Base-by-base conservation (phyloP, 805 yeast genomes). In the Scheffersomyces spartinae region DNA sequence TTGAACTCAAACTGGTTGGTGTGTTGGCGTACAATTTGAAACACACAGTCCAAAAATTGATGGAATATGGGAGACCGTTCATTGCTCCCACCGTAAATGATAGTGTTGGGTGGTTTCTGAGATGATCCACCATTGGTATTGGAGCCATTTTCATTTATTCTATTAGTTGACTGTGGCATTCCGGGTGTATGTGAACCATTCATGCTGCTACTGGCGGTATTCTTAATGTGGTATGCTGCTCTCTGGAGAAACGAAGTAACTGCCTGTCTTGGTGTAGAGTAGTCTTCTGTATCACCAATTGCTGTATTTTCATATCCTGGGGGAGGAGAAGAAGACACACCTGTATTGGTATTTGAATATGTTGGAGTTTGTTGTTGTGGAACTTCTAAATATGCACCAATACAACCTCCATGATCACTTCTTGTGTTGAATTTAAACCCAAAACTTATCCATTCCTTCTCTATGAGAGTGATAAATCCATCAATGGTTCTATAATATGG, bases 371-470 rank as follows among this genome's bases (percentile, higher is more conserved):
- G 38, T 13, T 30, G 26, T 7, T 34, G 32, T 3, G 38, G 31
- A 26, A 40, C 44, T 14, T 44, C 45, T 10, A 49, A 30, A 4
- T 47, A 31, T 1, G 67, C 65, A 1, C 67, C 65, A 11, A 51
- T 47, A 28, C 65, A 57, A 2, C 65, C 72, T 13, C 86, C 63
- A 48, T 80, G 86, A 18, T 91, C 94, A 13, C 74, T 73, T 33
- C 98, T 56, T 35, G 84, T 91, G 28, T 72, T 69, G 45, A 88
- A 91, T 38, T 84, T 68, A 54, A 85, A 94, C 1, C 98, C 98
- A 57, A 88, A 88, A 23, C 94, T 72, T 2, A 83, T 61, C 97
- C 97, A 91, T 35, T 91, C 98, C 43, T 91, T 86, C 41, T 91
- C 98, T 3, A 91, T 64, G 11, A 91, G 57, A 0, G 74, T 67